Evolutionary conservation across 179 eudicot genomes (phyloP).

Genomic region (Patellifolia procumbens): DNA sequence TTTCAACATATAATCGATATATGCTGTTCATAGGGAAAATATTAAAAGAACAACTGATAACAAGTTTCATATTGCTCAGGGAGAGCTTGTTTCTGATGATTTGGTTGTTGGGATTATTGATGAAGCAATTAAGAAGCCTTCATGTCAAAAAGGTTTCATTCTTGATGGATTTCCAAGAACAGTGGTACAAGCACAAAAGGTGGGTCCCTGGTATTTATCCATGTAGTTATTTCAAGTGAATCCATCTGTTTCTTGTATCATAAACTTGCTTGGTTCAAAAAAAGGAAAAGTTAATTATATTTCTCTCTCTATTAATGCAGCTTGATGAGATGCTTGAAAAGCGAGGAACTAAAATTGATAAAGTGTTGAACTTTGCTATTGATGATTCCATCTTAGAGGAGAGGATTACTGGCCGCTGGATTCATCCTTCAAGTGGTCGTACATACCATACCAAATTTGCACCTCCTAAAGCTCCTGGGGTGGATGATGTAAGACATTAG

Average conservation of each 20-base stretch:
- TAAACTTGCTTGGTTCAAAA: not conserved
- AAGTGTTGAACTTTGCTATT: constrained; percentile 93
- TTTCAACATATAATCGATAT: not conserved
- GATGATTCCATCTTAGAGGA: constrained; percentile 95
- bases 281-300: not conserved
- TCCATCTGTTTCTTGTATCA: not conserved
- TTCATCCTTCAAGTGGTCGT: constrained; percentile 91
- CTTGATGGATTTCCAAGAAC: constrained; percentile 99
- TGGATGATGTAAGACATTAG: constrained; percentile 76
- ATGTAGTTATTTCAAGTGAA: not conserved
- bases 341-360: constrained; percentile 80
- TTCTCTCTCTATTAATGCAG: constrained; percentile 44
- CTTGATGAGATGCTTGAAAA: constrained; percentile 96
- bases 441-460: constrained; percentile 94
- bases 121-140: constrained; percentile 91
- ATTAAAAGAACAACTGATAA: constrained; percentile 4
- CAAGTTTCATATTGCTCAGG: constrained; percentile 40
- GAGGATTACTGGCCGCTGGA: constrained; percentile 98
- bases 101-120: constrained; percentile 94
- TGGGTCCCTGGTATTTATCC: constrained; percentile 9
- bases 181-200: constrained; percentile 93
- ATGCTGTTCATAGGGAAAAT: not conserved
- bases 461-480: constrained; percentile 89
- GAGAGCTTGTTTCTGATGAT: constrained; percentile 95
- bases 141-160: constrained; percentile 93